Percentiles rank a stretch among this genome's conserved stretches.
These are phyloP conservation scores for Codiaeum variegatum DNA, from an alignment of 441 rosid species.

Conservation along the genomic window DNA sequence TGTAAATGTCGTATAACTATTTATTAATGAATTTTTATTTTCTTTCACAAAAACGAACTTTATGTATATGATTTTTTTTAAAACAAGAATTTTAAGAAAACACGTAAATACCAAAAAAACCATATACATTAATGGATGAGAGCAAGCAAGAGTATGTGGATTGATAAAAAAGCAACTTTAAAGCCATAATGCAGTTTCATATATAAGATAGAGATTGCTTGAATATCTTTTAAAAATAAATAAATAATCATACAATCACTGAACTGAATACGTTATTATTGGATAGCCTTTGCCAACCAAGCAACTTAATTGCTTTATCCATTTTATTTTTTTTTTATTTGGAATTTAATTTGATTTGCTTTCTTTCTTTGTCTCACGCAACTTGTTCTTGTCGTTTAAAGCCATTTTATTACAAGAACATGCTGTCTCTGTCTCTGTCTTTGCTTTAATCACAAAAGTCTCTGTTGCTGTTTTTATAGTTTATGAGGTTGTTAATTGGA, in stretches of 20 bases:
- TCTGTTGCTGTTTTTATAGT: neutral
- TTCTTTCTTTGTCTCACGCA: neutral
- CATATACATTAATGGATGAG: neutral
- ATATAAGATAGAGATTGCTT: neutral
- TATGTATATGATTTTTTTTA: too few species aligned
- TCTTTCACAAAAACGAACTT: too few species aligned
- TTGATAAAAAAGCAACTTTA: constrained; percentile 3
- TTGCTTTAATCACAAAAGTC: neutral
- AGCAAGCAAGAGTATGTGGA: neutral
- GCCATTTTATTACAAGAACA: neutral
- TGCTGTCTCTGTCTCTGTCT: neutral
- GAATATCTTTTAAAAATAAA: constrained; percentile 28
- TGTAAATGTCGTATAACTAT: too few species aligned
- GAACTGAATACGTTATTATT: neutral
- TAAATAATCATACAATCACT: constrained; percentile 3
- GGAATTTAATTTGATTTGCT: neutral
- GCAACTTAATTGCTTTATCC: neutral
- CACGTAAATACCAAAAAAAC: neutral
- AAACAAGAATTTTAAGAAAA: too few species aligned
- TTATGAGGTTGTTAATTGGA: too few species aligned
- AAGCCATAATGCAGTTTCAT: constrained; percentile 5
- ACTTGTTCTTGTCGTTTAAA: neutral
- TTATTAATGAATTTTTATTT: too few species aligned
- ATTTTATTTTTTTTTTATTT: neutral
- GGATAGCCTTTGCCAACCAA: constrained; percentile 13